A percentile compares a stretch with the other conserved stretches of the same genome.
phyloP scores from a whole-genome alignment of 1,284 basidiomycete genomes.

The Apiotrichum brassicae region DNA sequence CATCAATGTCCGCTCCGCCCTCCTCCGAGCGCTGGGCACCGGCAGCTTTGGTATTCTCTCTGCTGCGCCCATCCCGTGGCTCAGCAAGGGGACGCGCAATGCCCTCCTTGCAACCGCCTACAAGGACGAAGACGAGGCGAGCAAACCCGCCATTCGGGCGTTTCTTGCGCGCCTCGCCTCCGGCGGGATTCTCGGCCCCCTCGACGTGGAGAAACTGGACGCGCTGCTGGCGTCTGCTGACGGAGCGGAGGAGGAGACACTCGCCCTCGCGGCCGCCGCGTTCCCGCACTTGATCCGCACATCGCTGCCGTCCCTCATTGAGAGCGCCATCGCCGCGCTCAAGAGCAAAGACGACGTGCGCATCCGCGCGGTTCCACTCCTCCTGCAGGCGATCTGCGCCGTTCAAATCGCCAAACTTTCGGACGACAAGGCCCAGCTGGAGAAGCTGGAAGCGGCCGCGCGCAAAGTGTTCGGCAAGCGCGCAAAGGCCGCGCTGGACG shows the following conservation, averaged over 20 bases:
- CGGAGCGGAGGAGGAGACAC: neutral
- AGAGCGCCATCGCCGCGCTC: neutral
- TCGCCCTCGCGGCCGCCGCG: conserved; percentile 1
- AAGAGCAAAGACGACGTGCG: conserved; percentile 8
- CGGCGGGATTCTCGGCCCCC: conserved; percentile 14
- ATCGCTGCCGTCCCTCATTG: neutral
- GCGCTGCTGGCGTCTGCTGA: conserved; percentile 5
- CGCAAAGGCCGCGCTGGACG: neutral
- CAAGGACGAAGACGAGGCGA: conserved; percentile 1
- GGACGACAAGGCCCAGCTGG: neutral
- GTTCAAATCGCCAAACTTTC: neutral
- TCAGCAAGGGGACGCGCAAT: conserved; percentile 9
- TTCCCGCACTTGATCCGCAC: conserved; percentile 1
- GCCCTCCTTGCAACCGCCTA: conserved; percentile 18
- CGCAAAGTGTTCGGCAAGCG: conserved; percentile 1
- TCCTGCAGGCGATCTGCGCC: neutral
- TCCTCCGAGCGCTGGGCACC: conserved; percentile 10
- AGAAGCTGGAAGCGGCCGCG: conserved; percentile 4
- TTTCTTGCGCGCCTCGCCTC: conserved; percentile 18
- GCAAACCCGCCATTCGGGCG: conserved; percentile 7
- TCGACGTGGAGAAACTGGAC: conserved; percentile 12
- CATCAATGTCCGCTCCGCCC: conserved; percentile 6
- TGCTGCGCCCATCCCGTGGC: conserved; percentile 12
- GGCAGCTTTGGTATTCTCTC: conserved; percentile 16
- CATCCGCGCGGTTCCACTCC: conserved; percentile 1